Evolutionary conservation across 768 basidiomycete species (phyloP).

Genomic region (Pilatotrama ljubarskyi): DNA sequence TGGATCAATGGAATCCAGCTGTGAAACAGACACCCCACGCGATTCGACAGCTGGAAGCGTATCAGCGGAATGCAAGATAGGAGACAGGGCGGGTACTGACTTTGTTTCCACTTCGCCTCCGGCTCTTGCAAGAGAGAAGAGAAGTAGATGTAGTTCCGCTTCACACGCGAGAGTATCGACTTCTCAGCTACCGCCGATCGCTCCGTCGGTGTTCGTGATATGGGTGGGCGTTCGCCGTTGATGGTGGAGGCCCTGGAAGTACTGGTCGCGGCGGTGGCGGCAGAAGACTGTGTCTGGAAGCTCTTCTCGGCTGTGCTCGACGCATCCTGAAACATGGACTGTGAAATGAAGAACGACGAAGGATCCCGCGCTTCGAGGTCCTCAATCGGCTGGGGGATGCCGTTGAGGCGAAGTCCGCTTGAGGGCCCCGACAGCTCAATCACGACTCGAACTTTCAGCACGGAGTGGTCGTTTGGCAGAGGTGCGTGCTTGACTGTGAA

Average conservation of each 20-base stretch:
- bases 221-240: slow-evolving; percentile 31
- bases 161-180: slow-evolving; percentile 81
- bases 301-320: slow-evolving; percentile 70
- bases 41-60: slow-evolving; percentile 65
- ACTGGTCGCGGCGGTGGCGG: slow-evolving; percentile 47
- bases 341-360: slow-evolving; percentile 53
- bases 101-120: slow-evolving; percentile 94
- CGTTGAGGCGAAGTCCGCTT: slow-evolving; percentile 83
- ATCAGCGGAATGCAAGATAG: slow-evolving; percentile 8
- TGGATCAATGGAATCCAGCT: slow-evolving; percentile 95
- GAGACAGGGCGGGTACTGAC: slow-evolving; percentile 43
- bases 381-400: slow-evolving; percentile 68
- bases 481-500: slow-evolving; percentile 73
- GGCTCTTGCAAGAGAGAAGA: slow-evolving; percentile 96
- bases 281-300: slow-evolving; percentile 64
- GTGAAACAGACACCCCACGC: slow-evolving; percentile 90
- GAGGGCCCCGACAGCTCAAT: slow-evolving; percentile 81
- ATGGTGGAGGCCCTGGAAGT: slow-evolving; percentile 29
- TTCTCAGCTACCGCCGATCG: slow-evolving; percentile 67
- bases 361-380: slow-evolving; percentile 69
- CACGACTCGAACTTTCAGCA: slow-evolving; percentile 77
- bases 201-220: slow-evolving; percentile 43
- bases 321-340: slow-evolving; percentile 71
- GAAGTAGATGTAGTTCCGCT: slow-evolving; percentile 96
- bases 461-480: slow-evolving; percentile 69